Conservation (phyloP, 805 yeast genomes). For the Suhomyces canberraensis region DNA sequence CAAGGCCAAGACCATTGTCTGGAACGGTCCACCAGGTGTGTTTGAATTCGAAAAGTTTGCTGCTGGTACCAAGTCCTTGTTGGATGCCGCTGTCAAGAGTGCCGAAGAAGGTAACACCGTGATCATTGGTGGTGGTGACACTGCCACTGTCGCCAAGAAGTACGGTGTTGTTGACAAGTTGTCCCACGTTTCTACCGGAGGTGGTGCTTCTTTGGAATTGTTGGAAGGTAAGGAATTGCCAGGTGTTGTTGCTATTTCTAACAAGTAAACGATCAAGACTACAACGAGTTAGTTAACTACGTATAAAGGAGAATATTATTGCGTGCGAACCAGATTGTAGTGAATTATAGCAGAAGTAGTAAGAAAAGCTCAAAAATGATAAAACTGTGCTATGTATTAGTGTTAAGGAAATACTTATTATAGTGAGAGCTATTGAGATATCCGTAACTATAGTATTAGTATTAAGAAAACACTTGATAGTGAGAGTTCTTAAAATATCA, state of each 20-base stretch:
- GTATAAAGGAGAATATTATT: background rate
- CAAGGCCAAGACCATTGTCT: constrained; percentile 94
- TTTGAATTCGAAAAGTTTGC: constrained; percentile 95
- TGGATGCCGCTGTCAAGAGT: constrained; percentile 84
- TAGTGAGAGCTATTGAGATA: no score
- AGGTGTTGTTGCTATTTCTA: constrained; percentile 91
- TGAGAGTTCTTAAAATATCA: no score
- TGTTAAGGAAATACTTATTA: no score
- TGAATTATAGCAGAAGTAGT: no score
- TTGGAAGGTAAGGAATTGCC: constrained; percentile 98
- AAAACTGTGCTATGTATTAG: no score
- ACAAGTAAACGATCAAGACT: no score
- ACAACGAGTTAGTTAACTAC: constrained; percentile 4
- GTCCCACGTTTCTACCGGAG: constrained; percentile 98
- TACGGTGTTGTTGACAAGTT: constrained; percentile 94
- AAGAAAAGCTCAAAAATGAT: no score
- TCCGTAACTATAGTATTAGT: no score
- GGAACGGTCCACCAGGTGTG: constrained; percentile 99
- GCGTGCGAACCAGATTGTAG: background rate
- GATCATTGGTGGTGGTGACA: constrained; percentile 99
- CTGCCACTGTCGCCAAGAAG: constrained; percentile 99
- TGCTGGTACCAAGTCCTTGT: constrained; percentile 84
- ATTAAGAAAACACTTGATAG: no score
- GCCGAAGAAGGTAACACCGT: constrained; percentile 88
- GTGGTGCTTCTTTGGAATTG: constrained; percentile 98